Percentiles rank a stretch among this genome's conserved stretches.
These are phyloP conservation scores for Emericellopsis atlantica DNA, from an alignment of 2,329 filamentous ascomycete species.

Conservation along the genomic window DNA sequence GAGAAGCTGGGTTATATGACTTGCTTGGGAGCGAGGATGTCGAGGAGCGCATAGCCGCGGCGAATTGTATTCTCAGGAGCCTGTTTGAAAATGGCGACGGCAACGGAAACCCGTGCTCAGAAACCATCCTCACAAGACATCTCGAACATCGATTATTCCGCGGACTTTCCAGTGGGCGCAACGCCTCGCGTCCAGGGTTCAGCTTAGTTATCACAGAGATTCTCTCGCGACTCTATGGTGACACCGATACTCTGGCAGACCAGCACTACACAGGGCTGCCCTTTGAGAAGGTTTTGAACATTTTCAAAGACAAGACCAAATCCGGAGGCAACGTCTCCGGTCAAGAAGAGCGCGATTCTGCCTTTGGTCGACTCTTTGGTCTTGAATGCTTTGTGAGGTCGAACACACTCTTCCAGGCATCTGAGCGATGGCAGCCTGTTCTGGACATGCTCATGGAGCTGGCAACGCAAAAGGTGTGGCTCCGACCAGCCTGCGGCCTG, in stretches of 20 bases:
- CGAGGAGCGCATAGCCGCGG: conserved; percentile 42
- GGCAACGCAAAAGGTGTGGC: conserved; percentile 73
- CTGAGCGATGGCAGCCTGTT: conserved; percentile 51
- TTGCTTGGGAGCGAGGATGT: conserved; percentile 47
- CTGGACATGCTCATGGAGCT: conserved; percentile 62
- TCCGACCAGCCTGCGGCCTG: conserved; percentile 78
- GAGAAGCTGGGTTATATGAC: conserved; percentile 48
- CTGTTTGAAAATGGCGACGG: conserved; percentile 33
- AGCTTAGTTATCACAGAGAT: conserved; percentile 80
- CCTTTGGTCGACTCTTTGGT: conserved; percentile 78
- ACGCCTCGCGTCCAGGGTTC: conserved; percentile 79
- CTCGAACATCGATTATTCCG: conserved; percentile 62
- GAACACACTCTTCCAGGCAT: conserved; percentile 51
- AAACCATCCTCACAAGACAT: conserved; percentile 43
- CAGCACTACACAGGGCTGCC: conserved; percentile 38
- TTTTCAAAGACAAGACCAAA: conserved; percentile 43
- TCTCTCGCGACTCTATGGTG: conserved; percentile 53
- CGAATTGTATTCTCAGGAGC: conserved; percentile 43
- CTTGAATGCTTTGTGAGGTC: conserved; percentile 78
- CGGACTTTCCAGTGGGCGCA: conserved; percentile 80
- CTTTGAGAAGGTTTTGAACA: conserved; percentile 40
- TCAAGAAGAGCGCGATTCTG: conserved; percentile 76
- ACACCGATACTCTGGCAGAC: conserved; percentile 27
- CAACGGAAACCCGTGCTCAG: conserved; percentile 19
- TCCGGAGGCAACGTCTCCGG: conserved; percentile 38